phyloP scores from a whole-genome alignment of 2,329 filamentous ascomycete genomes.

The Botrytis pseudocinerea region DNA sequence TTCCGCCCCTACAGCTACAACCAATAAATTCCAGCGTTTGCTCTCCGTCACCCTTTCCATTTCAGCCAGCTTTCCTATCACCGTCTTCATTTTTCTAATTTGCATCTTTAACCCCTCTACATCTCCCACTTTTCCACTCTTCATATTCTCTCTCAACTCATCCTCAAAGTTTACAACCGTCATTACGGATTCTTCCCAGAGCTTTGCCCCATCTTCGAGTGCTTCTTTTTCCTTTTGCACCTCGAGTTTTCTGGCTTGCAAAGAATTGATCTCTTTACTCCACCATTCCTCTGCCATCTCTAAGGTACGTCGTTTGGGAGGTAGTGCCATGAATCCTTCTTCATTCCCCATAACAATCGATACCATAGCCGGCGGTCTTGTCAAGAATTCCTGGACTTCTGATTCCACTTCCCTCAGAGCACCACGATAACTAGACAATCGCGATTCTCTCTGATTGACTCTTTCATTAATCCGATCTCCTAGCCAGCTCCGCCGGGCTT shows the following conservation, averaged over 20 bases:
- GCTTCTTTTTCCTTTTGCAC: slow-evolving; percentile 64
- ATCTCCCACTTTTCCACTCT: slow-evolving; percentile 42
- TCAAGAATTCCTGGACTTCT: slow-evolving; percentile 60
- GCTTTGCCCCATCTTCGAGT: slow-evolving; percentile 63
- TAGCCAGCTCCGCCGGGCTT: slow-evolving; percentile 59
- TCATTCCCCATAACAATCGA: slow-evolving; percentile 39
- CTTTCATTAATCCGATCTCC: slow-evolving; percentile 61
- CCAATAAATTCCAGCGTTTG: slow-evolving; percentile 71
- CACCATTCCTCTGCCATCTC: slow-evolving; percentile 73
- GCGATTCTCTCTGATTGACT: slow-evolving; percentile 66
- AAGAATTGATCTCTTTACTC: slow-evolving; percentile 59
- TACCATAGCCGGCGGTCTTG: slow-evolving; percentile 49
- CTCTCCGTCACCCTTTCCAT: slow-evolving; percentile 57
- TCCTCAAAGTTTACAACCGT: slow-evolving; percentile 66
- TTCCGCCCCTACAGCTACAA: slow-evolving; percentile 75
- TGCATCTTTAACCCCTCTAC: slow-evolving; percentile 48
- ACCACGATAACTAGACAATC: slow-evolving; percentile 69
- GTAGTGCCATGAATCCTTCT: slow-evolving; percentile 56
- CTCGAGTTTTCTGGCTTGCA: slow-evolving; percentile 55
- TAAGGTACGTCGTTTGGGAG: slow-evolving; percentile 64
- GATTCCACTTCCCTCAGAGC: slow-evolving; percentile 66
- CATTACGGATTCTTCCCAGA: slow-evolving; percentile 65
- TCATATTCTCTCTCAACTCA: slow-evolving; percentile 58
- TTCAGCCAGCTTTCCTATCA: slow-evolving; percentile 56
- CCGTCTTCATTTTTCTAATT: slow-evolving; percentile 56